Evolutionary conservation across 2,329 filamentous ascomycete genomes (phyloP), one percentile per base, ranked within the genome.

Genomic region (Canariomyces notabilis): DNA sequence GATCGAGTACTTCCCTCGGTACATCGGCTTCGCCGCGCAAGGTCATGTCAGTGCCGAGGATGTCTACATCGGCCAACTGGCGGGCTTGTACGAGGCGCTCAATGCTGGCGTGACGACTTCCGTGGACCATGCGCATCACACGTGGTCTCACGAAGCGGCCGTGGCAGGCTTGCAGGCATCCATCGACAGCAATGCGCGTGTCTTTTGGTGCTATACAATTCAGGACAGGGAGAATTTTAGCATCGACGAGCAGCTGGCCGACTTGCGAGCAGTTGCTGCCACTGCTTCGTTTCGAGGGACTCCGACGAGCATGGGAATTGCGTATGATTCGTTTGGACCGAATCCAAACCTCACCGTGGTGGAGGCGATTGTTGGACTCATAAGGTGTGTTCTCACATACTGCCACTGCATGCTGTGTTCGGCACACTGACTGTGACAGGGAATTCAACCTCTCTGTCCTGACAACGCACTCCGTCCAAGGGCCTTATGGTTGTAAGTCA

Each of bases 91-190:
- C 2, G 76, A 79, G 49, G 65, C 69, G 0, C 55, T 78, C n/a
- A 71, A 76, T 22, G 72, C 70, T 0, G 75, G 76, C 4, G 74
- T 76, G 8, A 79, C 75, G 0, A 74, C 73, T 0, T 65, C 67
- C 0, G 63, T 79, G 0, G 76, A 79, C 44, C 74, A 79, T 39
- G 75, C 75, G 1, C 73, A 75, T 29, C 65, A 73, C 21, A 75
- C 66, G 0, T 75, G 68, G 66, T 69, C 64, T 1, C 61, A 66
- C 8, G 66, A 66, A 1, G 67, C 65, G 0, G 57, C 70, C 0
- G 62, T 67, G 18, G 71, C 74, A 0, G 73, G 73, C 0, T 56
- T 76, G 2, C 64, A 69, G 4, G 75, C 68, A 0, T 69, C 66
- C 0, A 59, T 76, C 4, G 70, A 75, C 12, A 76, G 73, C 32